Base-by-base conservation (phyloP, 2,329 filamentous ascomycete species). In the Colletotrichum neosansevieriae region DNA sequence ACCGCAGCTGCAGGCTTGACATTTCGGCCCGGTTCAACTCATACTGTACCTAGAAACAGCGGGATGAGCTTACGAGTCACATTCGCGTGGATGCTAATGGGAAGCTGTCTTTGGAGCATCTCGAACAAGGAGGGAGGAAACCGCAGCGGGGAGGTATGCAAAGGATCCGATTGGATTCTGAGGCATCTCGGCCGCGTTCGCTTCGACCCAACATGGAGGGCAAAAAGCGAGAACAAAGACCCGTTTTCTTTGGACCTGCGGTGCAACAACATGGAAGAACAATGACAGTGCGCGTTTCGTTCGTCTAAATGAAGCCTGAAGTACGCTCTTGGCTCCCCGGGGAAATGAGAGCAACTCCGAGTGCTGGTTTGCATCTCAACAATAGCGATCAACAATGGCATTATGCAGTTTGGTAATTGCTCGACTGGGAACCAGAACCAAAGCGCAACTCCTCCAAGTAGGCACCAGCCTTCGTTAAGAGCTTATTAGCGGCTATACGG, bases 151-250 rank as follows among this genome's bases (percentile, higher is more conserved):
- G 64, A 58, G 38, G n/a, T 34, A 15, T 15, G 5, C 13, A 15
- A 38, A 15, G 36, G 3, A 21, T 53, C 65, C 60, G 60, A 68
- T 68, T 68, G 65, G 65, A 21, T n/a, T 34, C 24, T 36, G 17
- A n/a, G 12, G n/a, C n/a, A 21, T 49, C 15, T 40, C 13, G 24
- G 47, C n/a, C 38, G 32, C 49, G 60, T 68, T 58, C 58, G 65
- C 65, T 58, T 64, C 47, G 24, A 54, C 34, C 54, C 40, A 38
- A 24, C 60, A 60, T 53, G 53, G 45, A 63, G 17, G 40, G 40
- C 19, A 21, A 17, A 24, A 24, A n/a, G 38, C 40, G 38, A 53
- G 45, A 58, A 51, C 42, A 29, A 38, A 53, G 44, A 21, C 29
- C 45, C 34, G n/a, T 45, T 63, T 13, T 64, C 17, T 12, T 17